These are phyloP conservation scores for Crithidia bombi DNA, from an alignment of 208 protist species.

Conservation along the genomic window DNA sequence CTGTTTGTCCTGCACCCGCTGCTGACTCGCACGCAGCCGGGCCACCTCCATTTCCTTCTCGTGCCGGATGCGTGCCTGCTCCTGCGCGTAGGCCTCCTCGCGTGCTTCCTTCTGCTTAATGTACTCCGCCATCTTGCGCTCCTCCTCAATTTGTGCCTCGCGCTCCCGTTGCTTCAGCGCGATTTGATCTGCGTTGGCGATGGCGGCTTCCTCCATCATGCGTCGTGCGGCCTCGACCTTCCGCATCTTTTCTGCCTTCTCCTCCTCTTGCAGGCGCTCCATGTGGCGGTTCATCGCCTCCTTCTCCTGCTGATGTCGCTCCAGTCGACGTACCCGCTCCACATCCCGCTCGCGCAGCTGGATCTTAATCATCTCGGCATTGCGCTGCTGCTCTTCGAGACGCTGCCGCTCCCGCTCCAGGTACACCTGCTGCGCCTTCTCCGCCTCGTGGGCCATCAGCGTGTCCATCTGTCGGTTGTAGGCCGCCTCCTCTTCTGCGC, in stretches of 20 bases:
- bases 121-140: constrained; percentile 88
- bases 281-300: constrained; percentile 93
- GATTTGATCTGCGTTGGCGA: constrained; percentile 95
- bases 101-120: constrained; percentile 82
- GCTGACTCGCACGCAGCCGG: constrained; percentile 84
- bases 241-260: constrained; percentile 82
- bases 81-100: constrained; percentile 87
- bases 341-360: constrained; percentile 92
- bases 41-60: constrained; percentile 94
- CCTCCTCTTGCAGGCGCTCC: constrained; percentile 85
- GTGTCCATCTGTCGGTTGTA: constrained; percentile 81
- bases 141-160: constrained; percentile 85
- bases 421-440: constrained; percentile 88
- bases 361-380: constrained; percentile 83
- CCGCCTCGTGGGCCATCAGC: constrained; percentile 86
- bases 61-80: constrained; percentile 76
- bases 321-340: constrained; percentile 87
- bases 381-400: constrained; percentile 80
- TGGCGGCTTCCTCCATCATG: constrained; percentile 92
- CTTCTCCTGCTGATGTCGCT: constrained; percentile 92
- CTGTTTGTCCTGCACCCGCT: constrained; percentile 92
- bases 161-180: constrained; percentile 82
- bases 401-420: constrained; percentile 88
- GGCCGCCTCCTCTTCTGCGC: constrained; percentile 60
- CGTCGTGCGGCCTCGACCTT: constrained; percentile 72